Percentiles rank a stretch among this genome's conserved stretches.
These are phyloP conservation scores for Basipetospora chlamydospora DNA, from an alignment of 2,329 filamentous ascomycete genomes.

Conservation along the genomic window DNA sequence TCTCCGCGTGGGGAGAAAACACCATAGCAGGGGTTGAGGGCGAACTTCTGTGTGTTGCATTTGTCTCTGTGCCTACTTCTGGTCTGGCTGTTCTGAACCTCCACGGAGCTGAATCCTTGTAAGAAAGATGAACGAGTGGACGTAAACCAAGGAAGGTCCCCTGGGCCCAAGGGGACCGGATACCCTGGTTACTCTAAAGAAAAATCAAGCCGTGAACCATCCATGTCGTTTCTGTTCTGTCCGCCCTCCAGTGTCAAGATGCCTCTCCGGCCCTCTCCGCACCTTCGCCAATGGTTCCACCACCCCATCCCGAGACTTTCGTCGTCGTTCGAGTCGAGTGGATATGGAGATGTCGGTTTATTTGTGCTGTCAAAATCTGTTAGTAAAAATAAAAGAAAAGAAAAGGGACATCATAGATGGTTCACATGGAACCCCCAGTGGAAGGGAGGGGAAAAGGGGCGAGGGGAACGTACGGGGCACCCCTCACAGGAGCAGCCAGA, in stretches of 20 bases:
- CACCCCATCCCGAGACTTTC: background rate
- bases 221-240: background rate
- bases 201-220: background rate
- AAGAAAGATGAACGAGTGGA: no score
- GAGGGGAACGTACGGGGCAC: slow-evolving; percentile 24
- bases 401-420: no score
- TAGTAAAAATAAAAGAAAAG: no score
- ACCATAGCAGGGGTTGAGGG: no score
- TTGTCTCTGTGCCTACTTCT: no score
- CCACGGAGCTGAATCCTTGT: no score
- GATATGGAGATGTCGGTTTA: slow-evolving; percentile 1
- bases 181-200: background rate
- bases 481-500: slow-evolving; percentile 24
- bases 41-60: no score
- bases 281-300: background rate
- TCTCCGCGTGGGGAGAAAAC: no score
- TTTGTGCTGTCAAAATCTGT: background rate
- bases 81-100: no score
- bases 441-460: background rate
- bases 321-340: background rate
- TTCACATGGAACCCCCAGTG: no score
- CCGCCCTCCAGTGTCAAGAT: background rate
- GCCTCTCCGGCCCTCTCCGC: background rate
- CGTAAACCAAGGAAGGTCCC: no score
- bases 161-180: background rate